Base-by-base conservation (phyloP, 129 eudicot genomes). In the Silybum marianum region DNA sequence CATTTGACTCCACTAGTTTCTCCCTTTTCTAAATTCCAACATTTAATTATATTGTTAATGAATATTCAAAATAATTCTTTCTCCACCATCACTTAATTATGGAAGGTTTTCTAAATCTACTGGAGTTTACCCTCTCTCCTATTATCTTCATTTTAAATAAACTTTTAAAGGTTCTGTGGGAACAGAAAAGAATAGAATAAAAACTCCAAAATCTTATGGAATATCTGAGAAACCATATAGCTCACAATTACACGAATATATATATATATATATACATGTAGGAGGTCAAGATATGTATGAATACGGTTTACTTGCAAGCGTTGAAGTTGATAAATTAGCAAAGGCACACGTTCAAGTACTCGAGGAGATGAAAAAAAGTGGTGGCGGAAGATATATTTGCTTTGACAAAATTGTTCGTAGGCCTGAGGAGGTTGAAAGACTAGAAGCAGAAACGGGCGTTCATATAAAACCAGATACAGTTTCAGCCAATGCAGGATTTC, bases 241-340 rank as follows among this genome's bases (percentile, higher is more conserved):
- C 86, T 83, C 12, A 78, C 5, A 4, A 1, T 36, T n/a, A 34
- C 54, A 7, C 36, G n/a, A n/a, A 74, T 78, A 19, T 6, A 32
- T 18, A 19, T n/a, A n/a, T n/a, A n/a, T n/a, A n/a, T n/a, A 74
- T 78, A 19, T 6, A 32, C 11, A 19, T 77, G 69, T 80, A 90
- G 94, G 96, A 26, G 92, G 76, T 75, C 88, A 83, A 84, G 92
- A 90, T 70, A 93, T 93, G 97, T 93, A 81, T 9, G 83, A 54
- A 18, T 28, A 81, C 2, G 90, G 97, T 14, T 58, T 84, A 62
- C 78, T 93, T 75, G 97, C 97, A 2, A 87, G 84, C 0, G 92
- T 90, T 24, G 92, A 93, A 48, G 90, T 93, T 26, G 79, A 81
- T 23, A 87, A 77, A 86, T 75, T 93, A 74, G 97, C 97, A 2